Conservation (phyloP, 2,329 filamentous ascomycete species). For the Talaromyces piceae region DNA sequence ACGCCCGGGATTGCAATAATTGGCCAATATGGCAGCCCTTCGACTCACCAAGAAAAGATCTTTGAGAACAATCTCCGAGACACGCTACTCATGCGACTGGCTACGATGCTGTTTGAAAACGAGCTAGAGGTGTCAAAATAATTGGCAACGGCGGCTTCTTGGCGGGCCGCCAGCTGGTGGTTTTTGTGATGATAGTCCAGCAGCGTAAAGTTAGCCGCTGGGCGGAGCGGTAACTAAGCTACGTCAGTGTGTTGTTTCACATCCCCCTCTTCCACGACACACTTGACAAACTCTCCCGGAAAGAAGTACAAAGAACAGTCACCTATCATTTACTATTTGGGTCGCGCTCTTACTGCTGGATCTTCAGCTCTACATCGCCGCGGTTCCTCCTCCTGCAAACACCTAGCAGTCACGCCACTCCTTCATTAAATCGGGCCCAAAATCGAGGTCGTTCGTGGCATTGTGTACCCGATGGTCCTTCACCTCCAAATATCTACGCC, state of each 20-base stretch:
- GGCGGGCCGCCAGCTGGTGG: constrained; percentile 3
- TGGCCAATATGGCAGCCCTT: background rate
- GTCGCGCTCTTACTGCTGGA: too few species aligned
- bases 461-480: constrained; percentile 11
- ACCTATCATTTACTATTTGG: too few species aligned
- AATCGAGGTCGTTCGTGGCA: background rate
- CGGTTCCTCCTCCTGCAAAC: background rate
- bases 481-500: constrained; percentile 9
- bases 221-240: constrained; percentile 2
- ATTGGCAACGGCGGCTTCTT: constrained; percentile 4
- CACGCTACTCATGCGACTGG: background rate
- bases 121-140: background rate
- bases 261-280: constrained; percentile 9
- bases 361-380: background rate
- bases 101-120: background rate
- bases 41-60: background rate
- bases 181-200: background rate
- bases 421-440: background rate
- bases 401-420: background rate
- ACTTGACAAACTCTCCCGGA: background rate
- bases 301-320: background rate
- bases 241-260: constrained; percentile 13
- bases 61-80: too few species aligned
- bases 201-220: constrained; percentile 1
- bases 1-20: background rate